Evolutionary conservation across 1,284 basidiomycete species (phyloP).

Genomic region (Trametes polyzona): DNA sequence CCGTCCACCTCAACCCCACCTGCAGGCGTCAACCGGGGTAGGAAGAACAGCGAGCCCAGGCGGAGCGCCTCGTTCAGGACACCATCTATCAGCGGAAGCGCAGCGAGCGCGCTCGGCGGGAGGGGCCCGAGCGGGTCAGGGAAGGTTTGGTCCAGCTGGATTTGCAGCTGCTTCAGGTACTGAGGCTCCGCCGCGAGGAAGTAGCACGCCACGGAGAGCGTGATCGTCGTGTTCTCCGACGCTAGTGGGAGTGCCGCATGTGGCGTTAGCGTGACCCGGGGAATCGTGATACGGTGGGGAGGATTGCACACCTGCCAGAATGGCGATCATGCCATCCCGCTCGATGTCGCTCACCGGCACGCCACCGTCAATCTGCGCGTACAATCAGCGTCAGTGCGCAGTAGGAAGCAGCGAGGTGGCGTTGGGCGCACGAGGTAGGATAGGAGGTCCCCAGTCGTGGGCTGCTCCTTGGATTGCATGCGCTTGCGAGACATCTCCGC

Average conservation of each 20-base stretch:
- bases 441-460: slow-evolving; percentile 15
- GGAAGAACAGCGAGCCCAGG: slow-evolving; percentile 28
- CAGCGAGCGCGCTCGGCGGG: slow-evolving; percentile 14
- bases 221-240: slow-evolving; percentile 25
- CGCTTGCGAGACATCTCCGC: slow-evolving; percentile 13
- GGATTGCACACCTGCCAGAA: slow-evolving; percentile 23
- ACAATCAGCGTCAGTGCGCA: not conserved
- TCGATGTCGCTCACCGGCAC: slow-evolving; percentile 15
- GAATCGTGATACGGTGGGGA: not conserved
- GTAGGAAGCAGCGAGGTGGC: not conserved
- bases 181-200: slow-evolving; percentile 24
- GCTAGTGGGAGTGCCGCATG: not conserved
- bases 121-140: slow-evolving; percentile 16
- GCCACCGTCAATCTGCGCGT: not conserved
- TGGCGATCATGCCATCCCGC: slow-evolving; percentile 27
- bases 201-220: slow-evolving; percentile 27
- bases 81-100: slow-evolving; percentile 31
- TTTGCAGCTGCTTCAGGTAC: slow-evolving; percentile 21
- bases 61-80: slow-evolving; percentile 31
- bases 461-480: not conserved
- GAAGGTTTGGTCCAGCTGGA: slow-evolving; percentile 28
- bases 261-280: not conserved
- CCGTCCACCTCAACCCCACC: slow-evolving; percentile 24
- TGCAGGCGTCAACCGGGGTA: slow-evolving; percentile 30
- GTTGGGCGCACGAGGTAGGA: slow-evolving; percentile 26